Base-by-base conservation (phyloP, 2,329 filamentous ascomycete genomes). In the Alternaria arbusti region DNA sequence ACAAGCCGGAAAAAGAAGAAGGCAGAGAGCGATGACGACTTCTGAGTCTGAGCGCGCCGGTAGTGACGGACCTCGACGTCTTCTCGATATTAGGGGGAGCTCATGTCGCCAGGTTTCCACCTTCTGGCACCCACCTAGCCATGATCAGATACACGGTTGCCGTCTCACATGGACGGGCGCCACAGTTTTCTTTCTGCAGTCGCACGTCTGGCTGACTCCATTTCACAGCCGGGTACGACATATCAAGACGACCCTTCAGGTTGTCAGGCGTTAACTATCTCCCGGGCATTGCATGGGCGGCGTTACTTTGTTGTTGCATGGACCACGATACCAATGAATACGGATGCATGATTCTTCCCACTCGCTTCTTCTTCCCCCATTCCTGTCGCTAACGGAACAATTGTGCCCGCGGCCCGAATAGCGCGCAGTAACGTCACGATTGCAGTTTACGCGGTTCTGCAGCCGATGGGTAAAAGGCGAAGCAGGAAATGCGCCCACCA, bases 1-100 rank as follows among this genome's bases (percentile, higher is more conserved):
- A 58, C 73, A 7, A 74, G 73, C 32, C 68, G 77, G 64, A 78
- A 72, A 63, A 80, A 77, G 72, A 79, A 79, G 69, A 80, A 80
- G 69, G 67, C 71, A 3, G 78, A 80, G 36, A 78, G 79, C 45
- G 78, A 80, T 30, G 77, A 80, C 25, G 76, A 79, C 49, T 76
- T 76, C 54, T 80, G 70, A 75, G 56, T 43, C 6, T 6, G 32
- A n/a, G 32, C 12, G 12, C 56, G 20, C 11, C 12, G 32, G 7
- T 23, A 20, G 13, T 40, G 3, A 28, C 32, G 32, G 36, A 11
- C 52, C 15, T 54, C 15, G 12, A 52, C 13, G 20, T 3, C 25
- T 22, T 28, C 54, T 28, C 13, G 6, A 12, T 25, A 46, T n/a
- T 8, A 9, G n/a, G 25, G 40, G 20, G n/a, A 36, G 49, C 49